These are phyloP conservation scores for Hura crepitans DNA, from an alignment of 441 rosid genomes.

Conservation along the genomic window DNA sequence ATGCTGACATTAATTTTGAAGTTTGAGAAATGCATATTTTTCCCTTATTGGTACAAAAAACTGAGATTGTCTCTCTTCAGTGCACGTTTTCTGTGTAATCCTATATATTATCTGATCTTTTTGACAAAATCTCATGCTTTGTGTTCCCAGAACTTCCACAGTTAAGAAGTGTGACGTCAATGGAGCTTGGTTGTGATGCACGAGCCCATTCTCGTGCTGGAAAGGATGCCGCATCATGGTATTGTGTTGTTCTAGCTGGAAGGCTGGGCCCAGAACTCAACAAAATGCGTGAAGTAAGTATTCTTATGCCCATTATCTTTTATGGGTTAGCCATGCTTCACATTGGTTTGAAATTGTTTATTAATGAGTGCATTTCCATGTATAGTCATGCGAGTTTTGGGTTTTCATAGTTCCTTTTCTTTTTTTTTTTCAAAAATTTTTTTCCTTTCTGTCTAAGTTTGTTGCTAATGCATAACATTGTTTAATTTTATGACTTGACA, in stretches of 20 bases:
- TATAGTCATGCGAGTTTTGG: background rate
- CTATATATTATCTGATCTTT: background rate
- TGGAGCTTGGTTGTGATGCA: constrained; percentile 95
- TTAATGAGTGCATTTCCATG: constrained; percentile 4
- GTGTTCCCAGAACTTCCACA: constrained; percentile 70
- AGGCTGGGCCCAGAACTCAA: constrained; percentile 79
- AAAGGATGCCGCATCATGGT: constrained; percentile 64
- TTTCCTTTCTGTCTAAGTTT: background rate
- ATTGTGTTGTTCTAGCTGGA: constrained; percentile 93
- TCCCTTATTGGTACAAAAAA: background rate
- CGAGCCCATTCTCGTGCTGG: constrained; percentile 91
- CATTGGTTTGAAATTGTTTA: background rate
- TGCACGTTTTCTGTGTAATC: background rate
- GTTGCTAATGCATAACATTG: background rate
- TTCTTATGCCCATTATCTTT: constrained; percentile 16
- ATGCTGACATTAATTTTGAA: too few species aligned
- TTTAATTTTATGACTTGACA: background rate
- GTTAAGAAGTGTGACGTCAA: constrained; percentile 75
- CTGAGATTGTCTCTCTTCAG: background rate
- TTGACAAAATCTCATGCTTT: constrained; percentile 20
- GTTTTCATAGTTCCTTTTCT: too few species aligned
- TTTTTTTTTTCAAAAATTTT: background rate
- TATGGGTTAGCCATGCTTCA: constrained; percentile 12
- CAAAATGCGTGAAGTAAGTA: constrained; percentile 86
- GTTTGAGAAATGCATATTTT: background rate